phyloP scores from a whole-genome alignment of 208 protist genomes.

The Porcisia hertigi region DNA sequence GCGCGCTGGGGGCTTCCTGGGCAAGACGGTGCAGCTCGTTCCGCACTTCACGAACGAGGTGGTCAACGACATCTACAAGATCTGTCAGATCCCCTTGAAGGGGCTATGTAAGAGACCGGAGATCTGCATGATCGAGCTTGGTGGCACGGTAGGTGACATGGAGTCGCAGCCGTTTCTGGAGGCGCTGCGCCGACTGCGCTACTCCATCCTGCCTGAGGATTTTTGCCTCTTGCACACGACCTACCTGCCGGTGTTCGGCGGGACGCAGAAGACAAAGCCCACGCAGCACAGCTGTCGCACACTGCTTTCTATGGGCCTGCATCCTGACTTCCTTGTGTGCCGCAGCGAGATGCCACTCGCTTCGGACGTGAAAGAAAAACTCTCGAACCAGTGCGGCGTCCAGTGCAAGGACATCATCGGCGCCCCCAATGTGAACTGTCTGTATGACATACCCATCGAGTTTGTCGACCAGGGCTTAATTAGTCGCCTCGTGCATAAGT shows the following conservation, averaged over 20 bases:
- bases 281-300: constrained; percentile 97
- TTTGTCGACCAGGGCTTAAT: constrained; percentile 92
- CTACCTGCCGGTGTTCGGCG: constrained; percentile 90
- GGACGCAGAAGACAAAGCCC: constrained; percentile 99
- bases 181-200: constrained; percentile 93
- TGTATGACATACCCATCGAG: constrained; percentile 96
- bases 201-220: constrained; percentile 77
- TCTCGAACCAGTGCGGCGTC: constrained; percentile 98
- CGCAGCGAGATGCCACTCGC: constrained; percentile 92
- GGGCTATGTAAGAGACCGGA: constrained; percentile 80
- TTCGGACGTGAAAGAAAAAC: constrained; percentile 88
- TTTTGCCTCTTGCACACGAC: constrained; percentile 91
- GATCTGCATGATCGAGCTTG: constrained; percentile 98
- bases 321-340: constrained; percentile 98
- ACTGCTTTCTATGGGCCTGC: constrained; percentile 96
- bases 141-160: constrained; percentile 99
- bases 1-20: constrained; percentile 97
- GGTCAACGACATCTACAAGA: constrained; percentile 83
- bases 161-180: constrained; percentile 99
- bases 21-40: constrained; percentile 99
- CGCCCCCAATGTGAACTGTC: constrained; percentile 95
- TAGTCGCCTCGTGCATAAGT: constrained; percentile 74
- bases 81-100: constrained; percentile 90
- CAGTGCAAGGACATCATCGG: constrained; percentile 92
- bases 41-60: constrained; percentile 95